Evolutionary conservation across 805 yeast species (phyloP).

Genomic region (Hanseniaspora lindneri): DNA sequence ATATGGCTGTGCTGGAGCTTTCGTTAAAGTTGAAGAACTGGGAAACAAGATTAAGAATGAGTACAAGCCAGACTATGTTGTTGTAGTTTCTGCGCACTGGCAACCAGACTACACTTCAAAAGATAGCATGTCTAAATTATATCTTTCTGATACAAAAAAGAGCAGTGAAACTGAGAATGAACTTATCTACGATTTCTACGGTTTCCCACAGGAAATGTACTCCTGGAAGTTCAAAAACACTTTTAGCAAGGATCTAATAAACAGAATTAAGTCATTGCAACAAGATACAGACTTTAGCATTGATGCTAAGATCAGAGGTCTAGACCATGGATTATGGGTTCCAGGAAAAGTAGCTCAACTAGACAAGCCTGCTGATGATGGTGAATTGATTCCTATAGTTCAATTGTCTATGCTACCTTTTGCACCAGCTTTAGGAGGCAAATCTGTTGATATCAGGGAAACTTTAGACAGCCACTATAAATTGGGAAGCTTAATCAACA

Average conservation of each 20-base stretch:
- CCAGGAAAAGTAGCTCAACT: slow-evolving; percentile 64
- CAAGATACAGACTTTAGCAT: background rate
- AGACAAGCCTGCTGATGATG: slow-evolving; percentile 17
- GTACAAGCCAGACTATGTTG: slow-evolving; percentile 52
- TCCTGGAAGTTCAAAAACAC: slow-evolving; percentile 44
- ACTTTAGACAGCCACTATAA: slow-evolving; percentile 21
- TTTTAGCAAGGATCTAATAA: slow-evolving; percentile 25
- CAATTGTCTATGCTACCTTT: slow-evolving; percentile 37
- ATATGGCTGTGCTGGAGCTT: slow-evolving; percentile 48
- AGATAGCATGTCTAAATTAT: slow-evolving; percentile 1
- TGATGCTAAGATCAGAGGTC: slow-evolving; percentile 37
- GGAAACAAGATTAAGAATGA: slow-evolving; percentile 41
- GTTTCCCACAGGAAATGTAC: slow-evolving; percentile 58
- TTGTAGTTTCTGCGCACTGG: slow-evolving; percentile 73
- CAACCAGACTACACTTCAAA: slow-evolving; percentile 37
- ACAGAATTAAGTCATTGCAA: slow-evolving; percentile 22
- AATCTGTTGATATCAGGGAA: slow-evolving; percentile 1
- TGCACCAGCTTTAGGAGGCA: background rate
- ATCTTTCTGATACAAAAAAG: slow-evolving; percentile 14
- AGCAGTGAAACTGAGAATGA: slow-evolving; percentile 28
- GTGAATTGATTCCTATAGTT: slow-evolving; percentile 27
- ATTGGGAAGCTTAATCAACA: slow-evolving; percentile 45
- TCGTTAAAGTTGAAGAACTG: slow-evolving; percentile 35
- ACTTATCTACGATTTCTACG: slow-evolving; percentile 62
- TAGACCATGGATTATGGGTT: slow-evolving; percentile 80